Evolutionary conservation across 2,329 filamentous ascomycete genomes (phyloP).

Genomic region (Camillea tinctor): DNA sequence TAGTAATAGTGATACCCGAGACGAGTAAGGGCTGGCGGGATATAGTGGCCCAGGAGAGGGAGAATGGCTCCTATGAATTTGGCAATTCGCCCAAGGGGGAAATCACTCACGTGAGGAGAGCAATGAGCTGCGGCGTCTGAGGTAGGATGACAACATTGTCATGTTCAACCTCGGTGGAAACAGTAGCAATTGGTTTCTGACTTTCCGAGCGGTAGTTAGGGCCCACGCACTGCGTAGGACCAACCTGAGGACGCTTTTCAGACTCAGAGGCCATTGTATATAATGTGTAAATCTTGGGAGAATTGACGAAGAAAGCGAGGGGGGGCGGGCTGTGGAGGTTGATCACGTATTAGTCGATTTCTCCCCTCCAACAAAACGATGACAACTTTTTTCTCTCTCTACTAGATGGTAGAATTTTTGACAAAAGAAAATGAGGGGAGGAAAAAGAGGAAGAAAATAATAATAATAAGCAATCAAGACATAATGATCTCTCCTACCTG

Average conservation of each 20-base stretch:
- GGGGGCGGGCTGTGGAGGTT: neutral
- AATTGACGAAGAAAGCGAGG: neutral
- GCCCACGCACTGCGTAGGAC: constrained; percentile 67
- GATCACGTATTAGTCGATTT: neutral
- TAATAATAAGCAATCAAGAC: too few relatives aligned
- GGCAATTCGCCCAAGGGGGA: constrained; percentile 14
- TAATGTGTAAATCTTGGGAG: neutral
- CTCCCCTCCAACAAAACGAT: neutral
- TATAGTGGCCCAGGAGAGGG: neutral
- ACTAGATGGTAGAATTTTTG: neutral
- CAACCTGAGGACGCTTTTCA: constrained; percentile 30
- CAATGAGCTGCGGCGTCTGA: constrained; percentile 95
- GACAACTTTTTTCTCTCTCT: too few relatives aligned
- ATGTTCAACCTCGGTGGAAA: constrained; percentile 77
- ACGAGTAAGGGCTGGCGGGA: neutral
- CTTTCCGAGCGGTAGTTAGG: constrained; percentile 73
- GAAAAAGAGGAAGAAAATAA: too few relatives aligned
- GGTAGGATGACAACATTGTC: constrained; percentile 87
- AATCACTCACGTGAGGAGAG: constrained; percentile 84
- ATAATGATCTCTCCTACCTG: neutral
- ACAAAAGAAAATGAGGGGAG: neutral
- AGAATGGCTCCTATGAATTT: too few relatives aligned
- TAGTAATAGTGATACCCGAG: neutral
- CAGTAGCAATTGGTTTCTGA: constrained; percentile 82
- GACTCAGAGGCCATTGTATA: constrained; percentile 38